Evolutionary conservation across 2,329 filamentous ascomycete genomes (phyloP), one percentile per base, ranked within the genome.

Genomic region (Cladosporium sp.): DNA sequence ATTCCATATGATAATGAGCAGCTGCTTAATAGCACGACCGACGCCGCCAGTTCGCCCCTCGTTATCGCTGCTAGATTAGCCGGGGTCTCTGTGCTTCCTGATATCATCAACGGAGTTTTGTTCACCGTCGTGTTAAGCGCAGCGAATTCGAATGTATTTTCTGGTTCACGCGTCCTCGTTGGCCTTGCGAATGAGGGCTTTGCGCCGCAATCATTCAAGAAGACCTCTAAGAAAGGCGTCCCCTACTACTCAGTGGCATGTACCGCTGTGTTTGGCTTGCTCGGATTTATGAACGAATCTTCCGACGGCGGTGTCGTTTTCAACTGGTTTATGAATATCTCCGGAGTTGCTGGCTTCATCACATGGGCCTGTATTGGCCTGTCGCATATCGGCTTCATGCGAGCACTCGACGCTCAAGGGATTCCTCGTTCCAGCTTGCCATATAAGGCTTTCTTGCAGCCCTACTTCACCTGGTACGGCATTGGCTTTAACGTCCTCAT

Each of bases 261-360:
- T 19, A 85, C 87, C 0, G 76, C 89, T 41, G 64, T 80, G 3
- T 82, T 93, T 58, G 79, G 85, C 1, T 73, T 89, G 7, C 71
- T 95, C 8, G 80, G 84, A 2, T 93, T 90, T 67, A 70, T 91
- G 41, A 84, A 90, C 66, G 77, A 92, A 12, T 85, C 80, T 6
- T 77, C 80, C 53, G 85, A 85, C 63, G 81, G 78, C 19, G 77
- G 85, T 36, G 79, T 56, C n/a, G n/a, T n/a, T n/a, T n/a, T n/a
- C n/a, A n/a, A n/a, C n/a, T n/a, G n/a, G n/a, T n/a, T n/a, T n/a
- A 79, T 88, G 34, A 85, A 80, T 51, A 69, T 88, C 62, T 75
- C 88, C 17, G 89, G 86, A 7, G 85, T 87, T 0, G 87, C 85
- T 1, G 84, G 88, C 61, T 76, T 89, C 9, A 84, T 89, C 70